Conservation (phyloP, 106 monocot genomes). For the Acorus calamus region DNA sequence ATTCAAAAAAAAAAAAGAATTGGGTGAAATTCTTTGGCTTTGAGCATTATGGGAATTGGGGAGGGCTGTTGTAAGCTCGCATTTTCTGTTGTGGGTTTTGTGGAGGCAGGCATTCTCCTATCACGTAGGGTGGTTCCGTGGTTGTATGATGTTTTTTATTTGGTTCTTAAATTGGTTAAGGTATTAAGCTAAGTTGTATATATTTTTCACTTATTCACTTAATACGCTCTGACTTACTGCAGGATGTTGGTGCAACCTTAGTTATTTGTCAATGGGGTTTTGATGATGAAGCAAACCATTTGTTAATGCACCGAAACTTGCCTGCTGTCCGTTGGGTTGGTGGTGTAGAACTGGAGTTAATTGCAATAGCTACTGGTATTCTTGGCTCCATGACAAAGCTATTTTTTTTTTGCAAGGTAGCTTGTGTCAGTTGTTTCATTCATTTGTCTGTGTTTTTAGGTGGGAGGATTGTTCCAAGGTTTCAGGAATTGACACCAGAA, state of each 20-base stretch:
- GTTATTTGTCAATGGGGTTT: constrained; percentile 99
- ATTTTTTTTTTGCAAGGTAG: too few species aligned
- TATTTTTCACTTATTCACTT: not conserved
- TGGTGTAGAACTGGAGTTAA: constrained; percentile 96
- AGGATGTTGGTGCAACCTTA: constrained; percentile 97
- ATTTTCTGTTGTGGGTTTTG: too few species aligned
- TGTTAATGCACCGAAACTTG: constrained; percentile 91
- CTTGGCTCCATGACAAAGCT: not conserved
- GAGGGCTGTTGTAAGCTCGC: too few species aligned
- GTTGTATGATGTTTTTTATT: too few species aligned
- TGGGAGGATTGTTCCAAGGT: constrained; percentile 97
- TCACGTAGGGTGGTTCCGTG: too few species aligned
- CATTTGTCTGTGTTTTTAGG: constrained; percentile 26
- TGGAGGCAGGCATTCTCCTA: too few species aligned
- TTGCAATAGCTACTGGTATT: constrained; percentile 96
- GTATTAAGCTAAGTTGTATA: not conserved
- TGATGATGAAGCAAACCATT: constrained; percentile 99
- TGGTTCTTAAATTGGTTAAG: too few species aligned
- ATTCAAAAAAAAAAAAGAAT: too few species aligned
- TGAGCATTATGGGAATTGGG: too few species aligned
- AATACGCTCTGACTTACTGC: constrained; percentile 3
- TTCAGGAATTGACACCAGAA: constrained; percentile 89
- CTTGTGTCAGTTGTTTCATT: not conserved
- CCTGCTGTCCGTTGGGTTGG: constrained; percentile 99
- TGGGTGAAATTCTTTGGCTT: too few species aligned